Base-by-base conservation (phyloP, 108 stramenopile genomes). In the Nannochloropsis gaditana region DNA sequence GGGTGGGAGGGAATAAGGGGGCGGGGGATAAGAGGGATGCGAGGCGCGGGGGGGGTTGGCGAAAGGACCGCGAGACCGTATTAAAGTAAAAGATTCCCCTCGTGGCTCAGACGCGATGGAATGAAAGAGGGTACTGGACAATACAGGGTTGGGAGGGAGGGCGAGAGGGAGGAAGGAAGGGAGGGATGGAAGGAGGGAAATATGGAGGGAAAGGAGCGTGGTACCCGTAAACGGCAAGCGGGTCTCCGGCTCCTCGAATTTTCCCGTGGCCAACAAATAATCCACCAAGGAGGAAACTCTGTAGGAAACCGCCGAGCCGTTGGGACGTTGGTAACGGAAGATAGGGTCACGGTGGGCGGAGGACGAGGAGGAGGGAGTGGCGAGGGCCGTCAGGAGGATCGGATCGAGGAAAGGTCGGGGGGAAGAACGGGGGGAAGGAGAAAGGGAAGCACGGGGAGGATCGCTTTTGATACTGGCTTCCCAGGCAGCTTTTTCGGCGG, bases 281-380 rank as follows among this genome's bases (percentile, higher is more conserved):
- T 86, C 86, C 9, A 86, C 82, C 42, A 86, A 19, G 21, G 81
- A 9, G 42, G 31, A 19, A 9, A 86, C 83, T 83, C 31, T 2
- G 83, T 82, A 86, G 17, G 42, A 82, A 44, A 84, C 86, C 10
- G 19, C 21, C 11, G 84, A 82, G 19, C 90, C 90, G 79, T 90
- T 90, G 3, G 90, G 90, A 31, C 90, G 84, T 42, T 43, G 79
- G 81, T 90, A 90, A 43, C 82, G 80, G 87, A 87, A 87, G 84
- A 73, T 73, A 8, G 8, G 59, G n/a, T n/a, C 59, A 73, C 19
- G 19, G 4, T 15, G 19, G 19, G 59, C 59, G 19, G 59, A 73
- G 6, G 59, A 73, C 15, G 59, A 73, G 59, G 59, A 73, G 59
- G 59, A 73, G 59, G 59, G n/a, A n/a, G 59, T 4, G 59, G 15